phyloP scores from a whole-genome alignment of 163 green algal genomes.

The Chlamydomonas reinhardtii region DNA sequence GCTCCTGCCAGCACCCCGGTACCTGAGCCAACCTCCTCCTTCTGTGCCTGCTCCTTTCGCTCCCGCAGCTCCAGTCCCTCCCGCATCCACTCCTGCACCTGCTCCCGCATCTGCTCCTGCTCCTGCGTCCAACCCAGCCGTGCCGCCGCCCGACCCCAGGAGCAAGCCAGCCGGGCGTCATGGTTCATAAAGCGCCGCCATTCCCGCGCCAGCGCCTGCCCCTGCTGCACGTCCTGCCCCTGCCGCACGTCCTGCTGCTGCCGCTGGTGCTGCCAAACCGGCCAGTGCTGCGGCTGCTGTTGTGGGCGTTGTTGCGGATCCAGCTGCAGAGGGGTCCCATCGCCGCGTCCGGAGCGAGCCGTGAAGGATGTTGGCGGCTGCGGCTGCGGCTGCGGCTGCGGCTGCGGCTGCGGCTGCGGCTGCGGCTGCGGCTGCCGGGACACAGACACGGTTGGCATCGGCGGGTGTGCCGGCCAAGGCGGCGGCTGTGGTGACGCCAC shows the following conservation, averaged over 20 bases:
- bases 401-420: not conserved
- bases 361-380: too few relatives aligned
- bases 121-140: not conserved
- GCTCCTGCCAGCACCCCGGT: too few relatives aligned
- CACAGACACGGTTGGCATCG: too few relatives aligned
- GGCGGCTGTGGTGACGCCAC: too few relatives aligned
- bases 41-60: too few relatives aligned
- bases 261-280: not conserved
- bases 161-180: not conserved
- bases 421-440: not conserved
- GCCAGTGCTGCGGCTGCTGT: not conserved
- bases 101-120: too few relatives aligned
- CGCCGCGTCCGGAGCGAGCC: too few relatives aligned
- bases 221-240: too few relatives aligned
- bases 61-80: too few relatives aligned
- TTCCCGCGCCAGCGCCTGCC: not conserved
- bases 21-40: too few relatives aligned
- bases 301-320: not conserved
- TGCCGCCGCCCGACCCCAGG: not conserved
- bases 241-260: not conserved
- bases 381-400: not conserved
- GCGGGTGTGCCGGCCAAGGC: too few relatives aligned
- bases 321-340: not conserved
- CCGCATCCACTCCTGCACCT: too few relatives aligned
- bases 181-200: conserved; percentile 44